These are phyloP conservation scores for Arthrobotrys musiformis DNA, from an alignment of 2,329 filamentous ascomycete genomes.

Conservation along the genomic window DNA sequence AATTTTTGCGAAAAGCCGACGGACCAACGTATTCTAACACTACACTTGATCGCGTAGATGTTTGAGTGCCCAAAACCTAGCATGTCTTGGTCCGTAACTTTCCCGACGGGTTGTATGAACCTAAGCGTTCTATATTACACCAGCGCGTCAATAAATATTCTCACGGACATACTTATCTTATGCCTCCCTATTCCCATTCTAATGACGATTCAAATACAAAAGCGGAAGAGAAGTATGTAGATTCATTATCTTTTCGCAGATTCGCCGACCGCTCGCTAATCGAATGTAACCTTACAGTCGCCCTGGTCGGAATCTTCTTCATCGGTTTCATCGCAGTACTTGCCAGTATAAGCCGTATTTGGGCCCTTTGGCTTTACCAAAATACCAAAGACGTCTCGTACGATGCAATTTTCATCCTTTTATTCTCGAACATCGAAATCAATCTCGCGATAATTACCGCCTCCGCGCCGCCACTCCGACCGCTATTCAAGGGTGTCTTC, in stretches of 20 bases:
- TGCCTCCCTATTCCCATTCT: conserved; percentile 66
- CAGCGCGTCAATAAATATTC: conserved; percentile 65
- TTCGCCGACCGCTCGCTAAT: not conserved
- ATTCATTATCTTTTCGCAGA: not conserved
- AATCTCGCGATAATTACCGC: conserved; percentile 65
- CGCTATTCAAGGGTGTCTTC: conserved; percentile 60
- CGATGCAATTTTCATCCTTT: conserved; percentile 57
- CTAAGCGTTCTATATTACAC: conserved; percentile 62
- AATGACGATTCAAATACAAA: conserved; percentile 65
- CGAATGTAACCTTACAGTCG: conserved; percentile 12
- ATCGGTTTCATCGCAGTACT: conserved; percentile 58
- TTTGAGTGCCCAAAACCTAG: conserved; percentile 59
- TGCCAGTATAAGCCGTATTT: conserved; percentile 59
- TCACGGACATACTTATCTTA: conserved; percentile 66
- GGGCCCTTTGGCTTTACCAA: conserved; percentile 58
- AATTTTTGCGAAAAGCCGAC: conserved; percentile 59
- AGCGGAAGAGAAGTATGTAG: conserved; percentile 60
- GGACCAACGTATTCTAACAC: not conserved
- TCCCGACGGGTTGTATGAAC: conserved; percentile 61
- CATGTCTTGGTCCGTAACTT: conserved; percentile 58
- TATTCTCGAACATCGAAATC: conserved; percentile 62
- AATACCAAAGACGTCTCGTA: conserved; percentile 55
- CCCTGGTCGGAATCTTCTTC: conserved; percentile 56
- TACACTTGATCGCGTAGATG: conserved; percentile 57
- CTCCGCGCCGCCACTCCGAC: conserved; percentile 63